A percentile compares a stretch with the other conserved stretches of the same genome.
Conservation (phyloP, 169 alveolate species). For the Cryptosporidium viatorum region DNA sequence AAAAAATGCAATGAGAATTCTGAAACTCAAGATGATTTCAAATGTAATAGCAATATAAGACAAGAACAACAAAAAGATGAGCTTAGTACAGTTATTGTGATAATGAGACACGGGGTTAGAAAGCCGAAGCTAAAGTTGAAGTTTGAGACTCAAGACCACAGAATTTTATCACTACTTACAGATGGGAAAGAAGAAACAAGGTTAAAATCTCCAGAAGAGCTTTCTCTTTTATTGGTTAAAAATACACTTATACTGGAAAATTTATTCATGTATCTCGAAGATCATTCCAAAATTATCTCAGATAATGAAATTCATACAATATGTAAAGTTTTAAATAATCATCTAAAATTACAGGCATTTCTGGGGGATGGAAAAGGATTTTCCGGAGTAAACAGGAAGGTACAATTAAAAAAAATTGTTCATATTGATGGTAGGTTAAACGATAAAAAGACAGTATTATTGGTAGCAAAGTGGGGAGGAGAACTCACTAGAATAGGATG, state of each 20-base stretch:
- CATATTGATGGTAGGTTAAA: conserved; percentile 76
- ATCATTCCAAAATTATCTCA: conserved; percentile 75
- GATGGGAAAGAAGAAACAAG: conserved; percentile 87
- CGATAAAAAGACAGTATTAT: conserved; percentile 79
- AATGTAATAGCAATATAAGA: conserved; percentile 80
- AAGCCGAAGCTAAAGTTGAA: conserved; percentile 97
- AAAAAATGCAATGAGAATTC: conserved; percentile 78
- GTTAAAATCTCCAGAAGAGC: conserved; percentile 93
- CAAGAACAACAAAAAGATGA: conserved; percentile 84
- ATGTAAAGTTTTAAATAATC: conserved; percentile 77
- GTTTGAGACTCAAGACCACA: conserved; percentile 87
- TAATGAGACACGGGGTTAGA: conserved; percentile 98
- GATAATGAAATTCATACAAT: conserved; percentile 41
- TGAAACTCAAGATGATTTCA: conserved; percentile 78
- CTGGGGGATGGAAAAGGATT: conserved; percentile 93
- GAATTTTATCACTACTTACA: conserved; percentile 85
- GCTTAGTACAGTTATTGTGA: conserved; percentile 94
- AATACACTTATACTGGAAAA: conserved; percentile 71
- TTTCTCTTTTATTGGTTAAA: conserved; percentile 80
- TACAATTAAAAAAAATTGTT: conserved; percentile 90
- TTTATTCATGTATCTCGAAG: conserved; percentile 75
- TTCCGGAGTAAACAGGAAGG: conserved; percentile 95
- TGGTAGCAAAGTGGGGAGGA: conserved; percentile 99
- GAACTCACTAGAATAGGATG: conserved; percentile 95
- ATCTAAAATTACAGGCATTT: conserved; percentile 85